phyloP scores from a whole-genome alignment of 257 asterid species.

The Fraxinus excelsior region DNA sequence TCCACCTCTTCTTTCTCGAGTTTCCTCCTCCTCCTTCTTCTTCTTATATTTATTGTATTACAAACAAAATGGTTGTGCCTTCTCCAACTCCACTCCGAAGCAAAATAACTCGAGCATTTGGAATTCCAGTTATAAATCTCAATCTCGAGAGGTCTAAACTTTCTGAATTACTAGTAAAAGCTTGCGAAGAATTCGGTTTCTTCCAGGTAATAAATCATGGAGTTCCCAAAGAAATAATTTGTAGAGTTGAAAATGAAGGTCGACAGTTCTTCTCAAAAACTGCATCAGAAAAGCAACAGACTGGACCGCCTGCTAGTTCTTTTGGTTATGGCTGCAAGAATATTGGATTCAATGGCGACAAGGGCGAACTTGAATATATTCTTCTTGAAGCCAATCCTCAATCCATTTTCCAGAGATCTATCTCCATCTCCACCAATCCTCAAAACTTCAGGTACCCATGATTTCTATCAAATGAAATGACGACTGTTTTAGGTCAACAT shows the following conservation, averaged over 20 bases:
- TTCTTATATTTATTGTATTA: no score
- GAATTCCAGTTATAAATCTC: slow-evolving; percentile 58
- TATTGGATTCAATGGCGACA: slow-evolving; percentile 76
- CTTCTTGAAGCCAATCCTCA: slow-evolving; percentile 53
- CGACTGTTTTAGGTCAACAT: background rate
- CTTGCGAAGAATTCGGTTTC: slow-evolving; percentile 69
- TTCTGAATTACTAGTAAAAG: slow-evolving; percentile 40
- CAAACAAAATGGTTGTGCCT: slow-evolving; percentile 40
- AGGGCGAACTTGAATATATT: slow-evolving; percentile 75
- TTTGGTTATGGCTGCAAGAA: slow-evolving; percentile 80
- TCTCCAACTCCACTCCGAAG: slow-evolving; percentile 34
- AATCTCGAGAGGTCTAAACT: slow-evolving; percentile 35
- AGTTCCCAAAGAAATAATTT: slow-evolving; percentile 40
- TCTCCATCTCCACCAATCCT: slow-evolving; percentile 47
- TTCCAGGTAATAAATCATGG: slow-evolving; percentile 69
- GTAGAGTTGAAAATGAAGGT: slow-evolving; percentile 49
- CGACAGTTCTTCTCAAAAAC: slow-evolving; percentile 50
- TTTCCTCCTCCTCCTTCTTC: no score
- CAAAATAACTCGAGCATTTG: slow-evolving; percentile 38
- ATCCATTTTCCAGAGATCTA: slow-evolving; percentile 38
- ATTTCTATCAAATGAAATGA: background rate
- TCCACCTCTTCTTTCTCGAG: no score
- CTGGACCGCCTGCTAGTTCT: slow-evolving; percentile 51
- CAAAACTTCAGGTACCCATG: slow-evolving; percentile 47
- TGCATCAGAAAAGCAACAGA: slow-evolving; percentile 48